These are phyloP conservation scores for Scleroderma citrinum DNA, from an alignment of 768 basidiomycete genomes.

Conservation along the genomic window DNA sequence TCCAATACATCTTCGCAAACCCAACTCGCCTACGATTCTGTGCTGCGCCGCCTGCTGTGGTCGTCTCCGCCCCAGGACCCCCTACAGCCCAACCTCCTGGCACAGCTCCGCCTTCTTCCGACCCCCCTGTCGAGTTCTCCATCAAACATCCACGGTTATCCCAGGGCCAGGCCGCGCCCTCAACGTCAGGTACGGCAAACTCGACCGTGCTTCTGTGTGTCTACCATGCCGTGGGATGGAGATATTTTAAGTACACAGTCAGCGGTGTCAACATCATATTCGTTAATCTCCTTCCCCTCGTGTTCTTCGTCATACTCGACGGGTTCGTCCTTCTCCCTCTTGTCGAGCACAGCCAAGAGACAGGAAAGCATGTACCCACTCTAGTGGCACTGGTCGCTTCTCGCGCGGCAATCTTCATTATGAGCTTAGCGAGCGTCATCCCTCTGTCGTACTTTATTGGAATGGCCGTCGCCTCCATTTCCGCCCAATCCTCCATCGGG, in stretches of 20 bases:
- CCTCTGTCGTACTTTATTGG: slow-evolving; percentile 99
- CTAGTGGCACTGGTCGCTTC: slow-evolving; percentile 67
- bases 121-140: slow-evolving; percentile 43
- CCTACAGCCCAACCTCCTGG: slow-evolving; percentile 8
- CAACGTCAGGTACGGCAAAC: slow-evolving; percentile 56
- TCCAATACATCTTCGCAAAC: slow-evolving; percentile 71
- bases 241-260: slow-evolving; percentile 99
- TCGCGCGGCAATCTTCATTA: slow-evolving; percentile 73
- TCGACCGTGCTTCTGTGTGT: slow-evolving; percentile 93
- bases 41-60: slow-evolving; percentile 70
- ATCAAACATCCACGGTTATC: slow-evolving; percentile 70
- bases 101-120: slow-evolving; percentile 6
- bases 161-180: slow-evolving; percentile 87
- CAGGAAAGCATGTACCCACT: slow-evolving; percentile 52
- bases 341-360: slow-evolving; percentile 54
- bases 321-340: slow-evolving; percentile 74
- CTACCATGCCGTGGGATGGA: slow-evolving; percentile 81
- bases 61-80: slow-evolving; percentile 31
- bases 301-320: slow-evolving; percentile 95
- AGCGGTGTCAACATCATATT: slow-evolving; percentile 99
- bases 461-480: slow-evolving; percentile 98
- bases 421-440: slow-evolving; percentile 86
- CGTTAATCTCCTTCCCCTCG: slow-evolving; percentile 87
- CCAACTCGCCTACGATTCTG: slow-evolving; percentile 91
- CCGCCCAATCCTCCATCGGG: slow-evolving; percentile 96